These are phyloP conservation scores for Fusarium albidum DNA, from an alignment of 2,329 filamentous ascomycete species.

Conservation along the genomic window DNA sequence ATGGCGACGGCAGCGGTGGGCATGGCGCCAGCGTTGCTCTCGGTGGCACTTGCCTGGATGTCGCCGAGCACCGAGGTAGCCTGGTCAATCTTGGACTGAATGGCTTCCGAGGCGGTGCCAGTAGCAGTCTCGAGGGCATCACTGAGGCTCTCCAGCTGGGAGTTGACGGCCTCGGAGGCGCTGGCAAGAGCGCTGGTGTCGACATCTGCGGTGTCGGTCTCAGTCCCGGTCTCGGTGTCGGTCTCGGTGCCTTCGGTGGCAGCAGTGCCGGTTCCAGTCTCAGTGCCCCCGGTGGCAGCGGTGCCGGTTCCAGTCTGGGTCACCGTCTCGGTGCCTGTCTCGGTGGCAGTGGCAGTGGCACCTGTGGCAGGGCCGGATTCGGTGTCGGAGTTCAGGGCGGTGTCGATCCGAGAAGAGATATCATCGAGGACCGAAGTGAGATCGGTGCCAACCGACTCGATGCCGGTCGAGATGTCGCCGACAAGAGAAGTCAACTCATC, in stretches of 20 bases:
- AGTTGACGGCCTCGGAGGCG: constrained; percentile 18
- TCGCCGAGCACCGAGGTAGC: constrained; percentile 27
- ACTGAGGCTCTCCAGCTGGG: constrained; percentile 35
- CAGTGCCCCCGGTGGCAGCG: constrained; percentile 21
- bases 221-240: not conserved
- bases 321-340: constrained; percentile 7
- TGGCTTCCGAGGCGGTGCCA: constrained; percentile 26
- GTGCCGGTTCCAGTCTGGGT: constrained; percentile 32
- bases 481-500: too few relatives aligned
- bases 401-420: constrained; percentile 15
- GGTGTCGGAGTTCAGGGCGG: constrained; percentile 3
- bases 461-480: not conserved
- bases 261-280: constrained; percentile 4
- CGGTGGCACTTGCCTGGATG: constrained; percentile 25
- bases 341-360: constrained; percentile 23
- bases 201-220: not conserved
- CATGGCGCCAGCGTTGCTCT: constrained; percentile 42
- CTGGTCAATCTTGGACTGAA: constrained; percentile 24
- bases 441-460: constrained; percentile 5
- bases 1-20: constrained; percentile 55
- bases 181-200: constrained; percentile 36
- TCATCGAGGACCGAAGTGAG: not conserved
- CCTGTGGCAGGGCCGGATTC: not conserved
- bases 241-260: not conserved
- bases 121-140: constrained; percentile 39